Evolutionary conservation across 1,284 basidiomycete species (phyloP), one percentile per base, ranked within the genome.

Genomic region (Fistulinella staudtii): DNA sequence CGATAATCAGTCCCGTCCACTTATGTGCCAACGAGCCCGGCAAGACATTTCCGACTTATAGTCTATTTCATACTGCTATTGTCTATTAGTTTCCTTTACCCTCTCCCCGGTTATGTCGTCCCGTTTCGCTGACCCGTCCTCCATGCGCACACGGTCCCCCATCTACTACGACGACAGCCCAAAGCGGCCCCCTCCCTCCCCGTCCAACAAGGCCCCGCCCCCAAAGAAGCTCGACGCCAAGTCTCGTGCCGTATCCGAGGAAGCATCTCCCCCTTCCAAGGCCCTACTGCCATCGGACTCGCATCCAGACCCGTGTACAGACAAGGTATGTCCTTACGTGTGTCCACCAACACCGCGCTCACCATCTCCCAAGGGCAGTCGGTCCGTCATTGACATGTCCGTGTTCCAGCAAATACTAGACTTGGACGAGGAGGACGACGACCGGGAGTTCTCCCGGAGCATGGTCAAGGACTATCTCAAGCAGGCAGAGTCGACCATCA

Each of bases 331-430:
- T 48, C 28, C 30, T 5, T 15, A 14, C 29, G n/a, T 15, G 5
- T 17, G n/a, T 17, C n/a, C 29, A 5, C n/a, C n/a, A n/a, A n/a
- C n/a, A n/a, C n/a, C n/a, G n/a, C n/a, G n/a, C n/a, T n/a, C n/a
- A n/a, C n/a, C n/a, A n/a, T n/a, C n/a, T n/a, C n/a, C n/a, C n/a
- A n/a, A n/a, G n/a, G 41, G 39, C 41, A 47, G 42, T 24, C 54
- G 43, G 14, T 41, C 50, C 27, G 49, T 65, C 48, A 83, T 95
- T 63, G 81, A 94, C 62, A 79, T 83, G 76, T 82, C 87, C 3
- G 85, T 79, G 24, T 92, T 95, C 63, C 61, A 67, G 21, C 93
- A 96, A 68, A 83, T 96, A 53, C 78, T 93, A 54, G 93, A 96
- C 47, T 80, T 96, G 66, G 93, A 94, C 65, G 93, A 93, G 28